phyloP scores from a whole-genome alignment of 768 basidiomycete genomes.

The Phlebiopsis flavidoalba region DNA sequence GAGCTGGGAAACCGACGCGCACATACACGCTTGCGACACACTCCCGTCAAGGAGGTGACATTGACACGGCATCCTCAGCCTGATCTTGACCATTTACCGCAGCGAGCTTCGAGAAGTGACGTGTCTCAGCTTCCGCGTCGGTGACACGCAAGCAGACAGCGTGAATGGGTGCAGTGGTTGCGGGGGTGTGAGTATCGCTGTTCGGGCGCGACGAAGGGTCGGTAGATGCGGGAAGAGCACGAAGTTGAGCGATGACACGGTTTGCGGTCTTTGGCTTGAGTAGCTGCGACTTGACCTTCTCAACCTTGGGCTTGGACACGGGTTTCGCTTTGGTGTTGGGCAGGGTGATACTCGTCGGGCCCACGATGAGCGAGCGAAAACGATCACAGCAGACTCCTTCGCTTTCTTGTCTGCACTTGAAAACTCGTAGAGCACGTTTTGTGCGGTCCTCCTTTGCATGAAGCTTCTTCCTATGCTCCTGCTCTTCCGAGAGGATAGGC shows the following conservation, averaged over 20 bases:
- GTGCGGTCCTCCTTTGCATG: conserved; percentile 31
- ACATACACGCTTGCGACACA: conserved; percentile 32
- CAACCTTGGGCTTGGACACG: conserved; percentile 46
- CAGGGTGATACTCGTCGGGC: conserved; percentile 31
- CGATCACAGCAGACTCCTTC: conserved; percentile 53
- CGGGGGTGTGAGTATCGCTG: conserved; percentile 12
- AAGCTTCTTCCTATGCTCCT: conserved; percentile 38
- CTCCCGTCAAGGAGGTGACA: conserved; percentile 4
- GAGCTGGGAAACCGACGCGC: conserved; percentile 47
- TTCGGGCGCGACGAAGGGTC: conserved; percentile 19
- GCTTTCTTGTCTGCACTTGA: conserved; percentile 55
- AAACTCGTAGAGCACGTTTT: conserved; percentile 20
- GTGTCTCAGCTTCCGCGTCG: conserved; percentile 56
- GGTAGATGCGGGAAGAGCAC: conserved; percentile 48
- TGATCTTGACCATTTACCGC: neutral
- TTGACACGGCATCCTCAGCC: conserved; percentile 12
- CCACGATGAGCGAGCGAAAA: conserved; percentile 70
- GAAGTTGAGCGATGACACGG: conserved; percentile 68
- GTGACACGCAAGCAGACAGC: conserved; percentile 67
- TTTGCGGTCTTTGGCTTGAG: conserved; percentile 62
- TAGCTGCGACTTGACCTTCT: conserved; percentile 64
- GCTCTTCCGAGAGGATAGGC: conserved; percentile 28
- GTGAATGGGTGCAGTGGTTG: conserved; percentile 48
- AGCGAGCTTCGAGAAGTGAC: conserved; percentile 50
- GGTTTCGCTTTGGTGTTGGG: conserved; percentile 34